Evolutionary conservation across 805 yeast genomes (phyloP), one percentile per base, ranked within the genome.

Genomic region (Suhomyces prunicola): DNA sequence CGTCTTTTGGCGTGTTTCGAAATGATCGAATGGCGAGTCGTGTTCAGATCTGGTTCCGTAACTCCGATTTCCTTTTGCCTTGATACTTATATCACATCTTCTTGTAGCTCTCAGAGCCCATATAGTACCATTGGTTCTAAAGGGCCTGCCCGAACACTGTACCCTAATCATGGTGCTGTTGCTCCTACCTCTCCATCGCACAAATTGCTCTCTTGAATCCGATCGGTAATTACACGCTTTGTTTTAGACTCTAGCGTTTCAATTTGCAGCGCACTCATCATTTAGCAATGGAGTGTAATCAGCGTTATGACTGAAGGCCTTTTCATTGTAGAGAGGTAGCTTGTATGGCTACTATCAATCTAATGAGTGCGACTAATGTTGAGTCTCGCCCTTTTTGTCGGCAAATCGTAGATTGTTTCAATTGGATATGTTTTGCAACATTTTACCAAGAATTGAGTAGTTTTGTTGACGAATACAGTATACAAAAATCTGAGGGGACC

Each of bases 11-110:
- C 59, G 51, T 29, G 51, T 56, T 9, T 69, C 68, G 9, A 69
- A 53, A 46, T 65, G 63, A 48, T 66, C 72, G 36, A 71, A 65
- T 2, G 74, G 74, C 0, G 73, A 68, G 47, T 70, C 74, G 35
- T 57, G 51, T 15, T 57, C 68, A 10, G 61, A 55, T 49, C 75
- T 56, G 15, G 70, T 68, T n/a, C 60, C 68, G 51, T 62, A 66
- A 12, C 35, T 40, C 26, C 50, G 24, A 5, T 13, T 3, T 9
- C 24, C 24, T 17, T 19, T 39, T 3, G 17, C 12, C 36, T 5
- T 33, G 17, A 33, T n/a, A 33, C n/a, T 33, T 8, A n/a, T 33
- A 33, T 33, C 15, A 9, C 36, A 33, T 6, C n/a, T 33, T n/a
- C 36, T 33, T 13, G 36, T n/a, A 5, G 36, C 17, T 33, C 17